These are phyloP conservation scores for Xylariomycetidae sp. DNA, from an alignment of 2,329 filamentous ascomycete genomes.

Conservation along the genomic window DNA sequence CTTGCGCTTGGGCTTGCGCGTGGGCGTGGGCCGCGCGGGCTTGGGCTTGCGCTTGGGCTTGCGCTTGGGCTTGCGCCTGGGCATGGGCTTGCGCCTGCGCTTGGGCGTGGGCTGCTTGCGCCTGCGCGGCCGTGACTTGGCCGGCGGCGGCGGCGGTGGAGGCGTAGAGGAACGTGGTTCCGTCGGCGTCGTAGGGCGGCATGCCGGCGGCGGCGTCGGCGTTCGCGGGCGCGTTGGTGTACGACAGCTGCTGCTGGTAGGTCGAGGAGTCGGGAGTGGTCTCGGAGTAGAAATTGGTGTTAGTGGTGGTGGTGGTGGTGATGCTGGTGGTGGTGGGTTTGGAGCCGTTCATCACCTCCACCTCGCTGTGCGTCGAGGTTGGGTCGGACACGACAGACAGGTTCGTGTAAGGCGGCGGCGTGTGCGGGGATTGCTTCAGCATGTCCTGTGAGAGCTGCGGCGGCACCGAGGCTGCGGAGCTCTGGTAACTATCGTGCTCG, in stretches of 20 bases:
- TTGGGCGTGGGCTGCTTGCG: conserved; percentile 15
- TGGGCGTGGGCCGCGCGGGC: conserved; percentile 20
- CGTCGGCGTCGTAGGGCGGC: conserved; percentile 20
- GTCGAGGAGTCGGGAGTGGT: conserved; percentile 17
- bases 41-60: conserved; percentile 12
- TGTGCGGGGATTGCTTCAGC: conserved; percentile 25
- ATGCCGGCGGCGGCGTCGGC: conserved; percentile 18
- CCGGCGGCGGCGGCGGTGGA: too few species aligned
- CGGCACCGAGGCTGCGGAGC: conserved; percentile 17
- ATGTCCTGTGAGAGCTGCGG: conserved; percentile 20
- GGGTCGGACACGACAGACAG: conserved; percentile 14
- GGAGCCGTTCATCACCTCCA: conserved; percentile 15
- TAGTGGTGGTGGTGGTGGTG: conserved; percentile 17
- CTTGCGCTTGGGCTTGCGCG: conserved; percentile 21
- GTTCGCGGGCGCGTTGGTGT: conserved; percentile 18
- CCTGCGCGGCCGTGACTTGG: conserved; percentile 20
- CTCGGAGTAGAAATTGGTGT: conserved; percentile 22
- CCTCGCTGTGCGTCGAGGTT: conserved; percentile 12
- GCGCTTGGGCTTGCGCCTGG: conserved; percentile 16
- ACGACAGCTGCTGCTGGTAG: conserved; percentile 20
- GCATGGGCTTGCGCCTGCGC: conserved; percentile 18
- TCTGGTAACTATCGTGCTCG: conserved; percentile 40
- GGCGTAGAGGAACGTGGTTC: conserved; percentile 23
- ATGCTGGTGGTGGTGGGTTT: conserved; percentile 19
- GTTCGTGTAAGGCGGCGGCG: conserved; percentile 21